Percentiles rank a stretch among this genome's conserved stretches.
These are phyloP conservation scores for Cercophora samala DNA, from an alignment of 495 filamentous ascomycete genomes.

Conservation along the genomic window DNA sequence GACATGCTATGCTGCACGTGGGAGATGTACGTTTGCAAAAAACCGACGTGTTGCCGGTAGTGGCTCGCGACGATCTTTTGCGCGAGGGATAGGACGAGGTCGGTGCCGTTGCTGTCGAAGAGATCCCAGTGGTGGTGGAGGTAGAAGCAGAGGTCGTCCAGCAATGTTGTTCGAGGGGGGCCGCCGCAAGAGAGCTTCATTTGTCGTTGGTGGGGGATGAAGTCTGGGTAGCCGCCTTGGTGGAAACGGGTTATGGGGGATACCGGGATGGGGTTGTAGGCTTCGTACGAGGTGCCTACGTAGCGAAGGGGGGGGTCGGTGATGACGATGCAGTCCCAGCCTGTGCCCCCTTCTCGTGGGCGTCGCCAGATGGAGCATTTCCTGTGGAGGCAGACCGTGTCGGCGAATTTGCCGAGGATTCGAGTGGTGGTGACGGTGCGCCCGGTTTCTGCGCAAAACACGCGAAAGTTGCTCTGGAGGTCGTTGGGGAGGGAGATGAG, in stretches of 20 bases:
- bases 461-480: background rate
- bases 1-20: constrained; percentile 1
- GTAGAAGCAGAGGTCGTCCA: constrained; percentile 2
- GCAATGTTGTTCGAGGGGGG: background rate
- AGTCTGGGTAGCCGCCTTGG: background rate
- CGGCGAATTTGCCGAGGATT: background rate
- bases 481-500: background rate
- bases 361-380: background rate
- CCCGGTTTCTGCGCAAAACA: background rate
- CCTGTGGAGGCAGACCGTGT: background rate
- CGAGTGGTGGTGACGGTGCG: background rate
- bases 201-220: background rate
- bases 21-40: background rate
- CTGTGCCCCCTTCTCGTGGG: background rate
- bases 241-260: background rate
- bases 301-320: background rate
- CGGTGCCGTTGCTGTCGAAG: background rate
- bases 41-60: background rate
- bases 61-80: constrained; percentile 4
- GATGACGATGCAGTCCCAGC: constrained; percentile 1
- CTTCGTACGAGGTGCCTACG: background rate
- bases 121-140: background rate
- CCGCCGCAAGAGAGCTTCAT: background rate
- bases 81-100: background rate
- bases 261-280: background rate